Percentiles rank a stretch among this genome's conserved stretches.
These are phyloP conservation scores for Solanum megistacrolobum DNA, from an alignment of 257 asterid genomes.

Conservation along the genomic window DNA sequence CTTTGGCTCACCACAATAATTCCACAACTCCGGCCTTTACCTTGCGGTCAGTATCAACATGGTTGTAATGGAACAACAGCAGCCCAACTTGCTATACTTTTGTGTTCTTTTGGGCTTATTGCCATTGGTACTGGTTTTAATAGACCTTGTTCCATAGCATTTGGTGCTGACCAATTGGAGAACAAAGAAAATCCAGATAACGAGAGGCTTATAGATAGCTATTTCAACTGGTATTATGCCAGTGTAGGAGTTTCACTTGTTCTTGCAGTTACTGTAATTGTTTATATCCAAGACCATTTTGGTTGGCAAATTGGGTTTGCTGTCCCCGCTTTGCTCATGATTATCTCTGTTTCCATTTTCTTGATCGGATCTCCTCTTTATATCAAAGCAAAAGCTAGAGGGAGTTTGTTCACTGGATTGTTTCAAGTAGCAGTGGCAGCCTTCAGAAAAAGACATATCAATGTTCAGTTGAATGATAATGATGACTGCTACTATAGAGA, in stretches of 20 bases:
- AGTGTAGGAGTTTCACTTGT: not conserved
- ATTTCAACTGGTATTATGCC: slow-evolving; percentile 8
- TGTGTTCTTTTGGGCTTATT: not conserved
- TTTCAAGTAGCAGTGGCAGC: not conserved
- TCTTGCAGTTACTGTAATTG: not conserved
- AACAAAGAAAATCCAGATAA: not conserved
- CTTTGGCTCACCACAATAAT: slow-evolving; percentile 3
- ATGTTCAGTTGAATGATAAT: not conserved
- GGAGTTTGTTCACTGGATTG: not conserved
- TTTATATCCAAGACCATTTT: not conserved
- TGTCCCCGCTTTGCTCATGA: not conserved
- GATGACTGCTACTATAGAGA: not conserved
- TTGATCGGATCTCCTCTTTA: not conserved
- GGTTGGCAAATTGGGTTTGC: not conserved
- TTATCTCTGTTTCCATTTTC: not conserved
- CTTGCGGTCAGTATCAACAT: not conserved
- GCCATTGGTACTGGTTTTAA: slow-evolving; percentile 7
- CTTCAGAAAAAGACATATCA: not conserved
- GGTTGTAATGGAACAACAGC: not conserved
- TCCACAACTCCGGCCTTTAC: not conserved
- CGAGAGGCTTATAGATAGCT: not conserved
- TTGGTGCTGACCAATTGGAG: slow-evolving; percentile 7
- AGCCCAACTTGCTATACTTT: not conserved
- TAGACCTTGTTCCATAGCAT: slow-evolving; percentile 12
- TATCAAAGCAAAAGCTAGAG: not conserved